A percentile compares a stretch with the other conserved stretches of the same genome.
Conservation (phyloP, 495 filamentous ascomycete species). For the Lineolata rhizophorae region DNA sequence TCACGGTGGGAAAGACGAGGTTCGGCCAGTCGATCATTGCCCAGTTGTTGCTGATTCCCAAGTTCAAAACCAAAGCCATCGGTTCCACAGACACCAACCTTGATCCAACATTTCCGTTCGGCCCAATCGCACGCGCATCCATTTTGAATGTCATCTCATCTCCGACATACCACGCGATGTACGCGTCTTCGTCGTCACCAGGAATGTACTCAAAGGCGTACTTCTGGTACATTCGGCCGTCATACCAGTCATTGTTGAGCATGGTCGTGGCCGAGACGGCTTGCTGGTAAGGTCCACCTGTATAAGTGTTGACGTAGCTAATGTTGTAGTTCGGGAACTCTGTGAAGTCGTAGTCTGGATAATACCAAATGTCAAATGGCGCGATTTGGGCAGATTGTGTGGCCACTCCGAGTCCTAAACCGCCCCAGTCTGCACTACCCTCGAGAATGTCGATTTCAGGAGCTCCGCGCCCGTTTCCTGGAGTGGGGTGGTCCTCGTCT, state of each 20-base stretch:
- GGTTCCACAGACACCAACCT: slow-evolving; percentile 48
- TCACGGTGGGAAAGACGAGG: slow-evolving; percentile 38
- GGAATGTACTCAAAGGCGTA: slow-evolving; percentile 57
- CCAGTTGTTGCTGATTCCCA: slow-evolving; percentile 53
- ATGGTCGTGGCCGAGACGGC: slow-evolving; percentile 49
- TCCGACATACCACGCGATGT: slow-evolving; percentile 53
- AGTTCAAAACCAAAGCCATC: slow-evolving; percentile 45
- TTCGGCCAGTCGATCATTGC: slow-evolving; percentile 31
- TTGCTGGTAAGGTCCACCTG: slow-evolving; percentile 50
- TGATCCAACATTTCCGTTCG: slow-evolving; percentile 56
- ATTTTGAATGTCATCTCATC: slow-evolving; percentile 42
- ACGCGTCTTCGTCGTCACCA: slow-evolving; percentile 34
- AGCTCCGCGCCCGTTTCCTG: slow-evolving; percentile 43
- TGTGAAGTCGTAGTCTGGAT: slow-evolving; percentile 43
- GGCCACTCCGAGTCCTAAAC: slow-evolving; percentile 30
- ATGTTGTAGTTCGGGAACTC: slow-evolving; percentile 37
- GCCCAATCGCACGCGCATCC: slow-evolving; percentile 38
- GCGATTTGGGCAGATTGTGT: slow-evolving; percentile 56
- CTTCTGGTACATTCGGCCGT: slow-evolving; percentile 45
- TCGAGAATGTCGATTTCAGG: slow-evolving; percentile 64
- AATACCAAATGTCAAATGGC: slow-evolving; percentile 57
- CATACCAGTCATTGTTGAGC: slow-evolving; percentile 59
- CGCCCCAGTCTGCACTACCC: slow-evolving; percentile 32
- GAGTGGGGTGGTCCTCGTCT: slow-evolving; percentile 43
- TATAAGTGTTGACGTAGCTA: slow-evolving; percentile 41